Evolutionary conservation across 768 basidiomycete genomes (phyloP).

Genomic region (Russula foetens): DNA sequence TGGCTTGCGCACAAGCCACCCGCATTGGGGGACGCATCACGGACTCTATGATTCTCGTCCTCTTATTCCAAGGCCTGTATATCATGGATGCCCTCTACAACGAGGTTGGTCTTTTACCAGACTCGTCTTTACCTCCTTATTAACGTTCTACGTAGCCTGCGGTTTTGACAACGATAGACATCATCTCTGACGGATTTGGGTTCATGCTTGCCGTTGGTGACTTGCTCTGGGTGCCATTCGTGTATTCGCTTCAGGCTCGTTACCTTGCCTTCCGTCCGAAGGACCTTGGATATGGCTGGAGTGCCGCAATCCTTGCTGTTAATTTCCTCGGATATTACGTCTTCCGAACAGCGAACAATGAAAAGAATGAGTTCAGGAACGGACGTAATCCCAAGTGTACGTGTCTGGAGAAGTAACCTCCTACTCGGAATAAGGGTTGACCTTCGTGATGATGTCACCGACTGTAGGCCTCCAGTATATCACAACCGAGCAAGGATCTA

Average conservation of each 20-base stretch:
- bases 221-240: constrained; percentile 90
- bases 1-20: constrained; percentile 84
- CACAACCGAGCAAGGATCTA: constrained; percentile 77
- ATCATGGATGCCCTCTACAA: constrained; percentile 83
- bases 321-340: constrained; percentile 81
- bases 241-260: constrained; percentile 87
- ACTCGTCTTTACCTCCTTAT: background rate
- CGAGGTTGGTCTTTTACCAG: constrained; percentile 47
- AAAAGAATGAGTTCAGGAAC: constrained; percentile 94
- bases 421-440: background rate
- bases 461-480: constrained; percentile 65
- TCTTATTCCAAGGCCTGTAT: constrained; percentile 82
- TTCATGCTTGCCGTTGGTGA: constrained; percentile 97
- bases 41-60: constrained; percentile 87
- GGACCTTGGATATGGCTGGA: constrained; percentile 58
- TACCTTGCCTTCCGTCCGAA: constrained; percentile 88
- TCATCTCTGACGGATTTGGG: constrained; percentile 95
- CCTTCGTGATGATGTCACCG: background rate
- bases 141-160: constrained; percentile 49
- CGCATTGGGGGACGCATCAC: constrained; percentile 71
- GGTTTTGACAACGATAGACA: constrained; percentile 94
- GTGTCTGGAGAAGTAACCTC: background rate
- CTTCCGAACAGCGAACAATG: constrained; percentile 80
- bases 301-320: constrained; percentile 50
- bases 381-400: constrained; percentile 90